Evolutionary conservation across 169 alveolate genomes (phyloP).

Genomic region (Eimeria maxima): DNA sequence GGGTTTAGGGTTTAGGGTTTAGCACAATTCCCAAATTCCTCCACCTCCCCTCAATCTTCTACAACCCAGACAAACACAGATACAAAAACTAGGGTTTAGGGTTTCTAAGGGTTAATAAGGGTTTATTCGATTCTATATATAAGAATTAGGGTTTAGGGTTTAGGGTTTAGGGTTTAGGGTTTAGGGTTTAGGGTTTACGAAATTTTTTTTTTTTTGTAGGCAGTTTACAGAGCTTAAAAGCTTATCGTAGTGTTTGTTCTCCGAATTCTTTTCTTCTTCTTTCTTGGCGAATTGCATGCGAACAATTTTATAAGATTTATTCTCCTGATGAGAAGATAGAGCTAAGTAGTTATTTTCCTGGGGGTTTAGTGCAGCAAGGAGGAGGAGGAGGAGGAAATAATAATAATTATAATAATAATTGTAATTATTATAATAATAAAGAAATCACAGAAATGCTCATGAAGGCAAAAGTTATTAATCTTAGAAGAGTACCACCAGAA

Average conservation of each 20-base stretch:
- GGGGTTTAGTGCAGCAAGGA: slow-evolving; percentile 71
- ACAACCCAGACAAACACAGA: too few species aligned
- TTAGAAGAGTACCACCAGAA: not conserved
- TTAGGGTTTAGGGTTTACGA: not conserved
- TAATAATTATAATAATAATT: too few species aligned
- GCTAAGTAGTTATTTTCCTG: slow-evolving; percentile 27
- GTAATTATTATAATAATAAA: too few species aligned
- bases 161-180: not conserved
- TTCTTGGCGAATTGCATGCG: slow-evolving; percentile 81
- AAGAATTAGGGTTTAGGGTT: not conserved
- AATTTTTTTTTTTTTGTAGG: too few species aligned
- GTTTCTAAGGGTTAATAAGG: not conserved
- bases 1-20: slow-evolving; percentile 9
- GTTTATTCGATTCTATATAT: too few species aligned
- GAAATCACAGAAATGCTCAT: not conserved
- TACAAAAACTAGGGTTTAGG: not conserved
- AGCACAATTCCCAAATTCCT: too few species aligned
- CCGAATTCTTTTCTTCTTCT: slow-evolving; percentile 53
- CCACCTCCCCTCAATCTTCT: too few species aligned
- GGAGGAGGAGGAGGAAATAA: too few species aligned
- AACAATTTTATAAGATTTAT: slow-evolving; percentile 31
- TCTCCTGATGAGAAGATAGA: slow-evolving; percentile 73
- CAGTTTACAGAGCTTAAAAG: not conserved
- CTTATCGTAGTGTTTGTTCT: slow-evolving; percentile 30
- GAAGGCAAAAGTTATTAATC: not conserved